Evolutionary conservation across 306 rosid species (phyloP), one percentile per base, ranked within the genome.

Genomic region (Inga oerstediana): DNA sequence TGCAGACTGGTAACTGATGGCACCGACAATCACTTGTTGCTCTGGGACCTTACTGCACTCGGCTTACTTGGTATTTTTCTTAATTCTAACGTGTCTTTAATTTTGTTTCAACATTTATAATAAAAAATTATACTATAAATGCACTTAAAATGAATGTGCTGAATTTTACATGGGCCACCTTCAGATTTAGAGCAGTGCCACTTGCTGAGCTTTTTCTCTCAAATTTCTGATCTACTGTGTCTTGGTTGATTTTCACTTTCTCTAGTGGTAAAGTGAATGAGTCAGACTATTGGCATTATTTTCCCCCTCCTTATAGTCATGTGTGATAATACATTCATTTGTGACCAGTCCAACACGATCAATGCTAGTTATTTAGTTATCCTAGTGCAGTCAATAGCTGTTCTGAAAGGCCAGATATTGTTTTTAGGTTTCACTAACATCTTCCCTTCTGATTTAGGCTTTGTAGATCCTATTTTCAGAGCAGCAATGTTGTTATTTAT

Each of bases 1-100:
- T 91, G 95, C 88, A 89, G 78, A 81, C 85, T 91, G 88, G 95
- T 91, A 9, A 88, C 93, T 80, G 89, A 88, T 43, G 95, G 95
- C 69, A 91, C 95, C 0, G 95, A 91, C 85, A 90, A 91, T 77
- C 95, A 91, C 75, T 84, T 91, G 82, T 82, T 91, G 86, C 93
- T 91, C 79, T 91, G 95, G 95, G 95, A 91, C 85, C 79, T 90
- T 11, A 89, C 91, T 58, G 86, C 95, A 62, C 84, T 87, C 74
- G 89, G 91, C 77, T 80, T 91, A 86, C 75, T 86, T 82, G 97
- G 94, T 93, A 89, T 45, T 68, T 22, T 51, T 45, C 41, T 39
- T 24, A 45, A 13, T 51, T 45, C 41, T 39, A 45, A 45, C 15
- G 65, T 69, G 44, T 81, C 37, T 70, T 52, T 71, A 44, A 13